These are phyloP conservation scores for Quercus glauca DNA, from an alignment of 306 rosid species.

Conservation along the genomic window DNA sequence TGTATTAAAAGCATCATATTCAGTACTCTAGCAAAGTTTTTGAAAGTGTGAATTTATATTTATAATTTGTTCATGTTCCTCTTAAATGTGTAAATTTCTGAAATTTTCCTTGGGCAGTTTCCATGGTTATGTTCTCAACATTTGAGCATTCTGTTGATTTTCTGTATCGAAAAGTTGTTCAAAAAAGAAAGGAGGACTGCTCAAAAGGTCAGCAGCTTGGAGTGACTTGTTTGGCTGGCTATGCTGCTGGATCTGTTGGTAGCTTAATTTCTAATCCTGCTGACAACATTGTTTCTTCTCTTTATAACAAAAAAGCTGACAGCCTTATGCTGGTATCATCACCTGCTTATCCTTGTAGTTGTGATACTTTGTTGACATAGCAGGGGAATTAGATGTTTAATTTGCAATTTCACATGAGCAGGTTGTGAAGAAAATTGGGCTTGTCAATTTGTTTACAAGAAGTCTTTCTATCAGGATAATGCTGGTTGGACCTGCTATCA, in stretches of 20 bases:
- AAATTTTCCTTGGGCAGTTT: slow-evolving; percentile 35
- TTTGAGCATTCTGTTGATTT: slow-evolving; percentile 59
- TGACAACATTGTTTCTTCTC: slow-evolving; percentile 56
- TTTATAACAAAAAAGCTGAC: slow-evolving; percentile 56
- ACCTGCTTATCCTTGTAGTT: background rate
- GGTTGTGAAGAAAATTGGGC: slow-evolving; percentile 9
- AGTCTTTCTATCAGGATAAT: slow-evolving; percentile 11
- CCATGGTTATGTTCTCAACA: slow-evolving; percentile 63
- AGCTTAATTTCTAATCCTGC: slow-evolving; percentile 59
- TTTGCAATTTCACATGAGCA: background rate
- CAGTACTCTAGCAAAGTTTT: too few species aligned
- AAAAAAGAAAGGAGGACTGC: slow-evolving; percentile 51
- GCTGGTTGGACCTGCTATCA: slow-evolving; percentile 7
- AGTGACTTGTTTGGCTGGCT: slow-evolving; percentile 62
- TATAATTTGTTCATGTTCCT: slow-evolving; percentile 7
- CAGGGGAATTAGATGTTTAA: background rate
- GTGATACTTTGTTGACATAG: background rate
- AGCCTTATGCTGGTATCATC: slow-evolving; percentile 46
- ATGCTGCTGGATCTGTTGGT: slow-evolving; percentile 63
- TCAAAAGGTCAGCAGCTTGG: slow-evolving; percentile 57
- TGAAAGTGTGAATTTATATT: background rate
- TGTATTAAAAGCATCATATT: too few species aligned
- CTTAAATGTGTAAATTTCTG: slow-evolving; percentile 22
- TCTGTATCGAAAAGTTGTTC: slow-evolving; percentile 40
- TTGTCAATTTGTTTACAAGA: slow-evolving; percentile 1